Conservation (phyloP, 345 rosid genomes). For the Leavenworthia alabamica region DNA sequence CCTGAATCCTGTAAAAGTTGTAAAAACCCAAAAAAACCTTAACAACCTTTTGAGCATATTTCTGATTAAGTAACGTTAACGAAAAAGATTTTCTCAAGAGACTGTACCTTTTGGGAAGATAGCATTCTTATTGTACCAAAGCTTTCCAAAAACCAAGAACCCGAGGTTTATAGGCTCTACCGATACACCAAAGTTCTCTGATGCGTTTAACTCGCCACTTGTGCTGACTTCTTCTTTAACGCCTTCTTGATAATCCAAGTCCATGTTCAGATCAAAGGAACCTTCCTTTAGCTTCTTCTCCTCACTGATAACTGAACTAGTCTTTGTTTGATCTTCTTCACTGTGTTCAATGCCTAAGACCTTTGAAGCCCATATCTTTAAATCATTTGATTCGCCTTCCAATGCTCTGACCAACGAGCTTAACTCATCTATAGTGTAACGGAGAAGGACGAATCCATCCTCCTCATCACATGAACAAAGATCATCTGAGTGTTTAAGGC, state of each 20-base stretch:
- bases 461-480: constrained; percentile 58
- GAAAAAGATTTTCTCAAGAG: too few relatives aligned
- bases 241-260: constrained; percentile 31
- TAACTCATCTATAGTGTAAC: constrained; percentile 57
- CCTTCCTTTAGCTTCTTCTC: constrained; percentile 37
- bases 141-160: constrained; percentile 46
- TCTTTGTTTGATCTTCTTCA: constrained; percentile 10
- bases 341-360: constrained; percentile 24
- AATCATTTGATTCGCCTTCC: constrained; percentile 59
- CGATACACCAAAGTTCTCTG: constrained; percentile 7
- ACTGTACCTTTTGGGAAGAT: constrained; percentile 68
- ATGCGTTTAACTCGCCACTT: constrained; percentile 24
- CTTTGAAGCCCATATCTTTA: constrained; percentile 43
- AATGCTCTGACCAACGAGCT: constrained; percentile 52
- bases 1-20: constrained; percentile 47
- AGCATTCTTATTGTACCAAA: constrained; percentile 62
- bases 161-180: constrained; percentile 64
- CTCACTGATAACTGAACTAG: constrained; percentile 4
- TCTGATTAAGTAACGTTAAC: not conserved
- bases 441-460: constrained; percentile 45
- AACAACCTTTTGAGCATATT: not conserved
- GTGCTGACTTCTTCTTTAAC: constrained; percentile 30
- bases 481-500: constrained; percentile 62
- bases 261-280: constrained; percentile 49
- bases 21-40: too few relatives aligned